Base-by-base conservation (phyloP, 768 basidiomycete genomes). In the Boletus subparvulus region DNA sequence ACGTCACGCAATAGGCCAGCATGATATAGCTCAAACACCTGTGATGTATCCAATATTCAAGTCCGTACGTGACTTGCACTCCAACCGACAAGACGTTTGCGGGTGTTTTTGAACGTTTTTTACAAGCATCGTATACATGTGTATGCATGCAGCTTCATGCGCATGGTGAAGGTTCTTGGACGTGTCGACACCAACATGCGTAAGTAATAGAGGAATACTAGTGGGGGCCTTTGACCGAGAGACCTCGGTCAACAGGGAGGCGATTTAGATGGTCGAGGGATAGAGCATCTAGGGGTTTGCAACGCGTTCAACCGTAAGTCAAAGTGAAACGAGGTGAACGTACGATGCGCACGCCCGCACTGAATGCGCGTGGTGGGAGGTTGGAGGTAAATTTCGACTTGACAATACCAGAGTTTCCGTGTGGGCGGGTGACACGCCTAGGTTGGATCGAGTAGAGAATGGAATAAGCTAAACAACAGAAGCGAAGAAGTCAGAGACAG, bases 331-430 rank as follows among this genome's bases (percentile, higher is more conserved):
- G 10, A 16, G 24, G 64, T 24, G 50, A 19, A 56, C 90, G 63
- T 77, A 96, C 93, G 75, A 96, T 81, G 73, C 94, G 88, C 73
- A 94, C 88, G 68, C 83, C 83, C 54, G 94, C 94, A 77, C 95
- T 96, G 74, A 98, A 97, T 58, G 90, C 84, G 66, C 88, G 88
- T 61, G 96, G 92, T 64, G 96, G 95, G 64, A 98, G 87, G 83
- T 98, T 98, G 68, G 85, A 84, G 61, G 82, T 81, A 85, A 98
- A 98, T 83, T 97, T 97, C 77, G 92, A 87, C 78, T 95, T 94
- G 67, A 98, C 95, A 67, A 94, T 92, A 71, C 96, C 96, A 63
- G 87, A 90, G 75, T 85, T 89, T 64, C 97, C 95, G 76, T 98
- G 94, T 64, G 94, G 84, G 70, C 94, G 89, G 59, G 94, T 94